Evolutionary conservation across 202 grass and related monocot genomes (phyloP), one percentile per base, ranked within the genome.

Genomic region (Brachypodium distachyon): DNA sequence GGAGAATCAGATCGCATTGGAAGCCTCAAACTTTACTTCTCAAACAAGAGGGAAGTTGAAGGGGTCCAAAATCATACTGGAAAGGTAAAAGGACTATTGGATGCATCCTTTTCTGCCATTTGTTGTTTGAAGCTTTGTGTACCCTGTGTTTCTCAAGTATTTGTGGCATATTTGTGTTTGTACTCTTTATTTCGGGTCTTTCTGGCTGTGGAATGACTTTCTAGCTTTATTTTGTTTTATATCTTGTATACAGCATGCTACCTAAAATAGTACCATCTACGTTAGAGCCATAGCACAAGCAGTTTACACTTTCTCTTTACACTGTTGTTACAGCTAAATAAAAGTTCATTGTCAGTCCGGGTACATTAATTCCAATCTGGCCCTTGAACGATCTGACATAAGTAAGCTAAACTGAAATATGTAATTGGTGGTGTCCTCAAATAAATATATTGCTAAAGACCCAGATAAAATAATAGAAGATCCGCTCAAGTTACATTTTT

Each of bases 81-180:
- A n/a, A n/a, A n/a, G n/a, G n/a, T n/a, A 56, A 74, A 85, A 80
- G 87, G 92, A 48, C 71, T 96, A 58, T 84, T 96, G 33, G 93
- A 96, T n/a, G n/a, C n/a, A n/a, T n/a, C 29, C 55, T 70, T 65
- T 46, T 73, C 19, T 7, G 49, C 68, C 54, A 80, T 26, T 21
- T 31, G 12, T n/a, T 69, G 40, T 59, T 59, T 85, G 8, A 57
- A 74, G 41, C 59, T 61, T 74, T 85, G 4, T 32, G 6, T 59
- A 29, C 2, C 59, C 4, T 8, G 42, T 74, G n/a, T 50, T 70
- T 67, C 18, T 66, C 38, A 38, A 28, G 19, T 72, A 23, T 73
- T 56, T 36, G 33, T 6, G 33, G 33, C 3, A 36, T 36, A 36
- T 36, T 3, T 36, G 33, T 36, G 33, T 36, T 36, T 36, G 33